Base-by-base conservation (phyloP, 2,329 filamentous ascomycete genomes). In the Juglanconis sp. region DNA sequence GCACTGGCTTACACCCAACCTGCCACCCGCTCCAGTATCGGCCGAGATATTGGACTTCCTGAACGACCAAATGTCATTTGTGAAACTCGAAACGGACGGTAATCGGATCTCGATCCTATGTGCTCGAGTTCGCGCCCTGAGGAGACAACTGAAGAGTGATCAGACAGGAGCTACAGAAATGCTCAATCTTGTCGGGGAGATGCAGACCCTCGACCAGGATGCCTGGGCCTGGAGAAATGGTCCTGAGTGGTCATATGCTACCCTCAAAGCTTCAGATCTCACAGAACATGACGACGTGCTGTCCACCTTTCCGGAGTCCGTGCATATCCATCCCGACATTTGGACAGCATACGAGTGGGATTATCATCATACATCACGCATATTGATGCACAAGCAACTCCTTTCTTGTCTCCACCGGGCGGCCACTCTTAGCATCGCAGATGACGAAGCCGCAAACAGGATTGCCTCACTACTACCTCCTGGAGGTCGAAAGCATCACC, bases 291-390 rank as follows among this genome's bases (percentile, higher is more conserved):
- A 34, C 9, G 24, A 7, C 15, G 48, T 57, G 31, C 35, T 57
- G 34, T 38, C 55, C 36, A 15, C 42, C 32, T 59, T 71, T 13
- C 68, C 70, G 1, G 66, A 66, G 1, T 67, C 59, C 1, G 61
- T 76, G 9, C 67, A 76, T 57, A 61, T 77, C 3, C 75, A 76
- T 56, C 60, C 65, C 3, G 75, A 76, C 63, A 55, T 76, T 0
- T 76, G 75, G 74, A 74, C 73, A 60, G 70, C 72, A 4, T 77
- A 77, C 47, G 75, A 77, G 60, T 76, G 73, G 72, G 75, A 76
- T 51, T 77, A 77, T 52, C 72, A 76, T 50, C 68, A 74, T 3
- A 69, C 73, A 34, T 73, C 72, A 5, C 68, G 73, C 4, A 73
- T 76, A 31, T 68, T 74, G n/a, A 65, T 76, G 5, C 68, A 73